phyloP scores from a whole-genome alignment of 139 green algal genomes.

The Tetradesmus obliquus region DNA sequence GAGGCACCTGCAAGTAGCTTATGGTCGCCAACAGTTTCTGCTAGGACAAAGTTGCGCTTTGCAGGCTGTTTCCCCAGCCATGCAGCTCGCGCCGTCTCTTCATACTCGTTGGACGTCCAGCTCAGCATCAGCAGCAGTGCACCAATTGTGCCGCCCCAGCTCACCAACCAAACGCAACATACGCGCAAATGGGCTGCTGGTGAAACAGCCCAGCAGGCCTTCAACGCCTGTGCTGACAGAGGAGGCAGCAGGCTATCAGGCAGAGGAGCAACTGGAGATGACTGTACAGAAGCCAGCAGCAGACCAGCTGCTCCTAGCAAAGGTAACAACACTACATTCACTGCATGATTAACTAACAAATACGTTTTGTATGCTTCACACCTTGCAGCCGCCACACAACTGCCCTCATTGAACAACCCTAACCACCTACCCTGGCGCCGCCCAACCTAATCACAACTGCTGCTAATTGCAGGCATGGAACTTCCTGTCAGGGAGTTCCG shows the following conservation, averaged over 20 bases:
- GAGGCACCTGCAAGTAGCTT: background rate
- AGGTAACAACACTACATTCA: background rate
- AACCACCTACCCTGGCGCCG: background rate
- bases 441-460: no score
- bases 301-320: background rate
- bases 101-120: background rate
- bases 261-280: background rate
- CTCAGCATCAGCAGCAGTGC: background rate
- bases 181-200: background rate
- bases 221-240: background rate
- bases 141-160: background rate
- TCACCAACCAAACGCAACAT: background rate
- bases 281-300: background rate
- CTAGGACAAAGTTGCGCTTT: background rate
- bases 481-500: slow-evolving; percentile 24
- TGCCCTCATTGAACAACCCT: background rate
- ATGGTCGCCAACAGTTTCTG: no score
- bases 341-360: background rate
- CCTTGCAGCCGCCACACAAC: no score
- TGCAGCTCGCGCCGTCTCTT: background rate
- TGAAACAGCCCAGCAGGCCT: background rate
- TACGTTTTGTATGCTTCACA: background rate
- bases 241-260: background rate
- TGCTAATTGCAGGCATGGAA: slow-evolving; percentile 35
- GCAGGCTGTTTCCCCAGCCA: background rate